Base-by-base conservation (phyloP, 768 basidiomycete genomes). In the Pisolithus marmoratus region DNA sequence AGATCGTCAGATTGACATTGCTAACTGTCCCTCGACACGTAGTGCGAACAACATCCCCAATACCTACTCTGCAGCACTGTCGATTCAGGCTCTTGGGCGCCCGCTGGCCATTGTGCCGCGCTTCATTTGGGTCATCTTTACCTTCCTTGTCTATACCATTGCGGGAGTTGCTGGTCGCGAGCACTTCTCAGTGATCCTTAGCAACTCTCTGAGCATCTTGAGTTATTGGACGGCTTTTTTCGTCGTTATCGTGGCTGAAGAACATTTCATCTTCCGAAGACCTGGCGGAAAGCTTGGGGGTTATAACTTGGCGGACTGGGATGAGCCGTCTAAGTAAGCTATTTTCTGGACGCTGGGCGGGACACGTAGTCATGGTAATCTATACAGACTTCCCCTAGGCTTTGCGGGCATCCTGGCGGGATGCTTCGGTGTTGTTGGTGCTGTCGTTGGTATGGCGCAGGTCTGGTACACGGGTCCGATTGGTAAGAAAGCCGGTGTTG, bases 401-500 rank as follows among this genome's bases (percentile, higher is more conserved):
- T 49, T 73, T 9, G 79, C 80, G 0, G 80, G 76, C 23, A 58
- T 80, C 1, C 54, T 73, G 38, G 79, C 79, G 0, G 72, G 66
- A 23, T 72, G 67, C 53, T 77, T 70, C 48, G 79, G 79, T 9
- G 72, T 74, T 5, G 72, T 60, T 0, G 77, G 77, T 1, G 78
- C 79, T 0, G 73, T 81, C 1, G 62, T 79, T 5, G 74, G 77
- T 1, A 82, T 81, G 80, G 72, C 79, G 8, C 71, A 77, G 52
- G 68, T 65, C 6, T 78, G 78, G 77, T 80, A 79, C 50, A 75
- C 71, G 2, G 80, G 80, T 1, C 79, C 78, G 0, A 58, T 80
- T 3, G 80, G 70, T 3, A 60, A 58, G 44, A 52, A 70, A 42
- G 73, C 77, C 4, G 77, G 77, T 12, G 69, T 62, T 2, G 22